Evolutionary conservation across 2,329 filamentous ascomycete species (phyloP).

Genomic region (Aspergillus pseudotamarii): DNA sequence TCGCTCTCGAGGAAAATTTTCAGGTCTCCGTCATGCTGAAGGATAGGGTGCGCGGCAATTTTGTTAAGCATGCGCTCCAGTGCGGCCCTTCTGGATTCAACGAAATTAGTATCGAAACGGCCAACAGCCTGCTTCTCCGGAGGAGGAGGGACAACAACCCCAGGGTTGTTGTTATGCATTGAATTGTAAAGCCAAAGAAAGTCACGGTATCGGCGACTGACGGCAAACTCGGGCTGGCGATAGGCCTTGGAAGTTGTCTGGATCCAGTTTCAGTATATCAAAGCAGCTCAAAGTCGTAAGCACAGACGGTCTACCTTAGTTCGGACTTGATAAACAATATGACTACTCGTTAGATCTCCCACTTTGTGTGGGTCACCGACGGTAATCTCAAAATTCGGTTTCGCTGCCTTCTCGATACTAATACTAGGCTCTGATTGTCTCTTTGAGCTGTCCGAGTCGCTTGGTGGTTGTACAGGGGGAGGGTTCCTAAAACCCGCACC

Average conservation of each 20-base stretch:
- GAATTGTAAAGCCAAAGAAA: slow-evolving; percentile 98
- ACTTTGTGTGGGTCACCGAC: slow-evolving; percentile 98
- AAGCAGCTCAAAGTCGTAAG: background rate
- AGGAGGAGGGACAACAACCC: slow-evolving; percentile 90
- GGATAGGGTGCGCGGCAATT: slow-evolving; percentile 80
- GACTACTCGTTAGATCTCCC: slow-evolving; percentile 91
- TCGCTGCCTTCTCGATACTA: slow-evolving; percentile 88
- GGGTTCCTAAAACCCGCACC: slow-evolving; percentile 65
- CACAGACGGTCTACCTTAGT: slow-evolving; percentile 69
- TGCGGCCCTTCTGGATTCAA: slow-evolving; percentile 86
- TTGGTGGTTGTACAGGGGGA: slow-evolving; percentile 60
- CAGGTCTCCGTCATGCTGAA: slow-evolving; percentile 90
- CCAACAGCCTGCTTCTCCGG: slow-evolving; percentile 98
- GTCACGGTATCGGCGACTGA: slow-evolving; percentile 91
- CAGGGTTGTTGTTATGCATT: slow-evolving; percentile 90
- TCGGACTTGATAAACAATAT: slow-evolving; percentile 95
- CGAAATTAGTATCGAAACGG: slow-evolving; percentile 94
- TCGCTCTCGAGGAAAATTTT: slow-evolving; percentile 98
- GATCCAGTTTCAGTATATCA: slow-evolving; percentile 16
- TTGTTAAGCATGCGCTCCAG: slow-evolving; percentile 98
- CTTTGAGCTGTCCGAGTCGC: slow-evolving; percentile 46
- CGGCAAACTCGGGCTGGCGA: slow-evolving; percentile 86
- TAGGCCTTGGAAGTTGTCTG: slow-evolving; percentile 96
- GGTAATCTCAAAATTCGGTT: slow-evolving; percentile 85
- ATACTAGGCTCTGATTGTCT: slow-evolving; percentile 73